These are phyloP conservation scores for Pseudopyrenochaeta lycopersici DNA, from an alignment of 2,329 filamentous ascomycete species.

Conservation along the genomic window DNA sequence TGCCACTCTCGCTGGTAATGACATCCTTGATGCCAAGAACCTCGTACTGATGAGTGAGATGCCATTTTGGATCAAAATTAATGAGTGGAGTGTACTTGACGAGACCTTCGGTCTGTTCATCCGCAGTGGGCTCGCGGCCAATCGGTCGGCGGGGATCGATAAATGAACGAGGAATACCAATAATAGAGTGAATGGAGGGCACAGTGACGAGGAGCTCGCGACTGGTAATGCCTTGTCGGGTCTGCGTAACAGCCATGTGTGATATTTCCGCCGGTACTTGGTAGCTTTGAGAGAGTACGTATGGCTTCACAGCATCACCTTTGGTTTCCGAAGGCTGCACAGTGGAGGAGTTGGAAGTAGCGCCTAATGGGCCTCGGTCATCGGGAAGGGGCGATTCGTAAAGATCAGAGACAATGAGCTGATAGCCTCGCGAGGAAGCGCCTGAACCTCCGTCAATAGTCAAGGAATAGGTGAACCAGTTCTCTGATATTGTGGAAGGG, in stretches of 20 bases:
- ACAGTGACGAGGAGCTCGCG: slow-evolving; percentile 83
- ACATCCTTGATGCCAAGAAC: slow-evolving; percentile 78
- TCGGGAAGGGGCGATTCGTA: slow-evolving; percentile 87
- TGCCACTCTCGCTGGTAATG: slow-evolving; percentile 76
- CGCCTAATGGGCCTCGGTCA: slow-evolving; percentile 80
- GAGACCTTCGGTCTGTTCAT: slow-evolving; percentile 85
- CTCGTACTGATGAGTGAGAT: slow-evolving; percentile 83
- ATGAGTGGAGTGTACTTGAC: slow-evolving; percentile 77
- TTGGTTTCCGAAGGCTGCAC: slow-evolving; percentile 70
- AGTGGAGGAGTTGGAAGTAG: slow-evolving; percentile 78
- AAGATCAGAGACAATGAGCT: slow-evolving; percentile 85
- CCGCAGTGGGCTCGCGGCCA: slow-evolving; percentile 80
- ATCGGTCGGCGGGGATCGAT: slow-evolving; percentile 89
- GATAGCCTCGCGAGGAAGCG: slow-evolving; percentile 76
- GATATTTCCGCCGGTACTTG: slow-evolving; percentile 82
- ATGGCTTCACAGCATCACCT: slow-evolving; percentile 69
- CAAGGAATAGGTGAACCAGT: slow-evolving; percentile 93
- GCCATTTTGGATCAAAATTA: slow-evolving; percentile 83
- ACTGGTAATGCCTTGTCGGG: slow-evolving; percentile 88
- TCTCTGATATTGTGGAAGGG: slow-evolving; percentile 83
- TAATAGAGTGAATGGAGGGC: slow-evolving; percentile 75
- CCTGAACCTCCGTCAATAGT: slow-evolving; percentile 62
- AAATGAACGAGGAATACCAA: slow-evolving; percentile 79
- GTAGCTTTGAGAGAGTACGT: slow-evolving; percentile 81
- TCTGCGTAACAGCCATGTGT: slow-evolving; percentile 84